Evolutionary conservation across 75 land plant genomes (phyloP).

Genomic region (Gnetum montanum): DNA sequence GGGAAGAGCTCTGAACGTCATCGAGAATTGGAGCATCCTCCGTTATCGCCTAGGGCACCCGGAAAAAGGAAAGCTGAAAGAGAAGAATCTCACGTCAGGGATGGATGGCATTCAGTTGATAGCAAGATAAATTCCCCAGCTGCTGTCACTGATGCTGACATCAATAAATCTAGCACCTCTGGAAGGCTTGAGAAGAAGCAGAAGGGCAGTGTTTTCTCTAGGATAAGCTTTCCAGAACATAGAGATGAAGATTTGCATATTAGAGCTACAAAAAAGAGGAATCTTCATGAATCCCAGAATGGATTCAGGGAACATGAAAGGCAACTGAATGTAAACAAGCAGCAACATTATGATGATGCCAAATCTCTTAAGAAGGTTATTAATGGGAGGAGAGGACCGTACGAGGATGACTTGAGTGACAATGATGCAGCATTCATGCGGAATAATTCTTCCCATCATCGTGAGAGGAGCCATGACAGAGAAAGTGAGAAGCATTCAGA

Average conservation of each 20-base stretch:
- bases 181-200: constrained; percentile 25
- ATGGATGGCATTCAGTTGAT: constrained; percentile 1
- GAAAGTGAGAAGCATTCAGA: constrained; percentile 3
- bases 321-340: constrained; percentile 2
- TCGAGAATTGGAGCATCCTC: constrained; percentile 3
- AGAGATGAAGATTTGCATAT: neutral
- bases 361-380: constrained; percentile 2
- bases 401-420: constrained; percentile 6
- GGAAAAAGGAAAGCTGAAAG: constrained; percentile 6
- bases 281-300: neutral
- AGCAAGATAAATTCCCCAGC: constrained; percentile 6
- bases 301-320: constrained; percentile 11
- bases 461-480: neutral
- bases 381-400: constrained; percentile 5
- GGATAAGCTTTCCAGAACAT: constrained; percentile 67
- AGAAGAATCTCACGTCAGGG: neutral
- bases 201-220: constrained; percentile 65
- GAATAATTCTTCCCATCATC: neutral
- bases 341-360: constrained; percentile 6
- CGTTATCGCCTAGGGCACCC: neutral
- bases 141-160: neutral
- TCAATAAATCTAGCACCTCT: neutral
- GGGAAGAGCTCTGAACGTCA: neutral
- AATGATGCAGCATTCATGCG: neutral
- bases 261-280: constrained; percentile 1